Conservation (phyloP, 441 rosid species). For the Pelargonium myrrhifolium region DNA sequence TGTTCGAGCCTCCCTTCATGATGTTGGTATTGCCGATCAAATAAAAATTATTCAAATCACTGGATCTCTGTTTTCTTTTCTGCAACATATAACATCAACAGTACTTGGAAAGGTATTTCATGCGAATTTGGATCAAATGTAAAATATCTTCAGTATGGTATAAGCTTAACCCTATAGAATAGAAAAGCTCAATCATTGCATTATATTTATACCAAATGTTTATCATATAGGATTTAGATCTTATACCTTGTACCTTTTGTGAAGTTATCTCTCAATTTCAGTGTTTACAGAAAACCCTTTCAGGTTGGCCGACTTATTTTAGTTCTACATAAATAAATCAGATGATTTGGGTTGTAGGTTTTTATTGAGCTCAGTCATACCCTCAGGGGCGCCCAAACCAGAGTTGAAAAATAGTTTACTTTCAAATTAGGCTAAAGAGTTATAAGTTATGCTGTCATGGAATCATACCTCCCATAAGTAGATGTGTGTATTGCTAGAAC, state of each 20-base stretch:
- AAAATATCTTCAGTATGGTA: neutral
- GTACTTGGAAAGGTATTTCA: neutral
- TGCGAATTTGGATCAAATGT: neutral
- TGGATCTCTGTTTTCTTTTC: neutral
- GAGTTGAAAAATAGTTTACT: neutral
- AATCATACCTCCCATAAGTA: slow-evolving; percentile 90
- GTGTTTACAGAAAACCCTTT: neutral
- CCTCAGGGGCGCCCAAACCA: neutral
- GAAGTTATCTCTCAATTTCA: neutral
- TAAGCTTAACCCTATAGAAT: neutral
- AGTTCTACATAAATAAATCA: neutral
- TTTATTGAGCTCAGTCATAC: neutral
- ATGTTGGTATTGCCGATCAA: no score
- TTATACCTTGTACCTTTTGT: neutral
- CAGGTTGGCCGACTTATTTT: neutral
- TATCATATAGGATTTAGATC: neutral
- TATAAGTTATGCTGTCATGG: slow-evolving; percentile 15
- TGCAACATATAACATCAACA: neutral
- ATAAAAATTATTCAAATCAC: neutral
- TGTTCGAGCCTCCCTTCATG: no score
- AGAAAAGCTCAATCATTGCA: neutral
- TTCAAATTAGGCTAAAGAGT: neutral
- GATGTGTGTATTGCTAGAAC: slow-evolving; percentile 85
- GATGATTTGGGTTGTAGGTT: neutral
- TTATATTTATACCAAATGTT: neutral